phyloP scores from a whole-genome alignment of 1,139 yeast genomes.

The Diutina ranongensis region DNA sequence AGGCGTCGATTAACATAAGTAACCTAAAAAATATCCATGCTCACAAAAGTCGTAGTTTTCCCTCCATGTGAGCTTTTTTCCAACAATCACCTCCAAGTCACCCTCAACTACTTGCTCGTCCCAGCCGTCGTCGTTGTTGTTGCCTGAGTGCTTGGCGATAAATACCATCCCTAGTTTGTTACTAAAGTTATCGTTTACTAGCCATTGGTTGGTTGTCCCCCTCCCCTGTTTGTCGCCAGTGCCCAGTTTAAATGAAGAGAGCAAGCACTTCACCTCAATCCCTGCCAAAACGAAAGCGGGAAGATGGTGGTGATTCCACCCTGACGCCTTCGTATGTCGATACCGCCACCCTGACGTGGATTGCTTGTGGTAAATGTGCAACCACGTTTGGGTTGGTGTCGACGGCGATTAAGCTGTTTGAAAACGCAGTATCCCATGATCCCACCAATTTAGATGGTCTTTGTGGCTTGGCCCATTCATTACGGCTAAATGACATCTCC shows the following conservation, averaged over 20 bases:
- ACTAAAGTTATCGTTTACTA: too few species aligned
- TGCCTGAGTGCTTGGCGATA: not conserved
- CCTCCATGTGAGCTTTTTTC: not conserved
- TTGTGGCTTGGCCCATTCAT: constrained; percentile 28
- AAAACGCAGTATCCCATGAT: constrained; percentile 32
- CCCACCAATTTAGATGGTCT: constrained; percentile 32
- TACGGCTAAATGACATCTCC: constrained; percentile 26
- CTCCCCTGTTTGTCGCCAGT: too few species aligned
- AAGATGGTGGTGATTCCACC: too few species aligned
- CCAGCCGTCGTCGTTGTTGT: not conserved
- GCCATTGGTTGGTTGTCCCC: too few species aligned
- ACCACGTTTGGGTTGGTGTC: constrained; percentile 27
- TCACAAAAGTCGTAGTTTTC: not conserved
- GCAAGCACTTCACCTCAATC: not conserved
- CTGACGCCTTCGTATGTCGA: not conserved
- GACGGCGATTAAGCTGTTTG: constrained; percentile 34
- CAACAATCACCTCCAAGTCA: not conserved
- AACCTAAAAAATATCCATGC: not conserved
- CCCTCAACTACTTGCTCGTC: not conserved
- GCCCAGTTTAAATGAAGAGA: constrained; percentile 1
- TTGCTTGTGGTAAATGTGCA: constrained; percentile 40
- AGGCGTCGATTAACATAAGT: not conserved
- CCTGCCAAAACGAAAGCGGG: constrained; percentile 1
- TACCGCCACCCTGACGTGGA: constrained; percentile 34
- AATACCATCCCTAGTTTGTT: not conserved